Conservation (phyloP, 129 eudicot species). For the Lactuca sativa region DNA sequence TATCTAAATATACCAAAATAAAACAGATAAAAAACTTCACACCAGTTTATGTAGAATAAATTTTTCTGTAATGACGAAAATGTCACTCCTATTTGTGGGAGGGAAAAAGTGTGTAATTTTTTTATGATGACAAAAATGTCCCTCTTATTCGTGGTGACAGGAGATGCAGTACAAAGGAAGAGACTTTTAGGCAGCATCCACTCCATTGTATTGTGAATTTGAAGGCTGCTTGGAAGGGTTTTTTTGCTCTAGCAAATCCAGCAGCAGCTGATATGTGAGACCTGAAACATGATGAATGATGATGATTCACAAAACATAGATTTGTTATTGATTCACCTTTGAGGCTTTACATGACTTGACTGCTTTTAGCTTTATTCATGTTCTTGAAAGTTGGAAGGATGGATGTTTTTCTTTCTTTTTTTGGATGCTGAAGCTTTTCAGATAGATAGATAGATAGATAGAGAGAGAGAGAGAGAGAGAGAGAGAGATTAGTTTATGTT, state of each 20-base stretch:
- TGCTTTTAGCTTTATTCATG: background rate
- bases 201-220: background rate
- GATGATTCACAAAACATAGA: conserved; percentile 7
- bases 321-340: background rate
- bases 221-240: conserved; percentile 18
- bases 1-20: no score
- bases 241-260: conserved; percentile 16
- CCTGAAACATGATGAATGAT: conserved; percentile 12
- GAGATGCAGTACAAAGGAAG: conserved; percentile 80
- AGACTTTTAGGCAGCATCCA: conserved; percentile 38
- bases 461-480: no score
- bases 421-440: background rate
- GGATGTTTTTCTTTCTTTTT: background rate
- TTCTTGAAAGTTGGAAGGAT: background rate
- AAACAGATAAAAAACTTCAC: no score
- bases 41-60: no score
- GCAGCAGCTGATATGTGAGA: background rate
- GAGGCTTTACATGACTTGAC: background rate
- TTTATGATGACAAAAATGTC: background rate
- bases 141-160: conserved; percentile 31
- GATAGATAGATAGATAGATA: no score
- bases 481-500: background rate
- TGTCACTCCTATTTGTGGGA: no score
- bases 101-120: background rate
- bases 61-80: no score